These are phyloP conservation scores for Microdochium nivale DNA, from an alignment of 2,329 filamentous ascomycete genomes.

Conservation along the genomic window DNA sequence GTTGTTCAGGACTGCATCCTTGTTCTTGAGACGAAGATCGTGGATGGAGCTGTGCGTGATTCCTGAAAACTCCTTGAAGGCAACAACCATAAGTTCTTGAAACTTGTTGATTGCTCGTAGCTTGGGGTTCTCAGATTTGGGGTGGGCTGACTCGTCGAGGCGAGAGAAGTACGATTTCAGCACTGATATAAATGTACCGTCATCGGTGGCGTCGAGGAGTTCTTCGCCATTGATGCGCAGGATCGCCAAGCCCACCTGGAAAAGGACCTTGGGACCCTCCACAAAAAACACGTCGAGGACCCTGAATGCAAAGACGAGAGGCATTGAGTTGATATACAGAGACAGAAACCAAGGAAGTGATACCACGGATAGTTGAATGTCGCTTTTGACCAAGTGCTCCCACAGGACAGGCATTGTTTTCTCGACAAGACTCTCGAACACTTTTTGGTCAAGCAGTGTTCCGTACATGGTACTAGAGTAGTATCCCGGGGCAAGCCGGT, in stretches of 20 bases:
- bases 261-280: conserved; percentile 93
- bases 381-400: conserved; percentile 95
- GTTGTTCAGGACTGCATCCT: conserved; percentile 86
- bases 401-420: conserved; percentile 97
- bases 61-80: conserved; percentile 94
- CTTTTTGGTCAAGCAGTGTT: conserved; percentile 89
- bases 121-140: conserved; percentile 91
- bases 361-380: conserved; percentile 94
- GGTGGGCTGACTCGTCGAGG: conserved; percentile 91
- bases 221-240: conserved; percentile 95
- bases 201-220: conserved; percentile 82
- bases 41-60: conserved; percentile 91
- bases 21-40: conserved; percentile 84
- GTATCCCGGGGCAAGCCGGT: conserved; percentile 88
- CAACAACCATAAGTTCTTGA: conserved; percentile 97
- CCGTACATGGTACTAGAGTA: conserved; percentile 99
- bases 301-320: conserved; percentile 90
- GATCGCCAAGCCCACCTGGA: conserved; percentile 95
- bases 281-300: conserved; percentile 98
- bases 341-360: conserved; percentile 97
- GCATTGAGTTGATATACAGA: conserved; percentile 99
- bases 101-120: conserved; percentile 89
- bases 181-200: conserved; percentile 93
- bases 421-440: conserved; percentile 97
- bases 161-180: conserved; percentile 91